Conservation (phyloP, 306 rosid genomes). For the Medicago truncatula region DNA sequence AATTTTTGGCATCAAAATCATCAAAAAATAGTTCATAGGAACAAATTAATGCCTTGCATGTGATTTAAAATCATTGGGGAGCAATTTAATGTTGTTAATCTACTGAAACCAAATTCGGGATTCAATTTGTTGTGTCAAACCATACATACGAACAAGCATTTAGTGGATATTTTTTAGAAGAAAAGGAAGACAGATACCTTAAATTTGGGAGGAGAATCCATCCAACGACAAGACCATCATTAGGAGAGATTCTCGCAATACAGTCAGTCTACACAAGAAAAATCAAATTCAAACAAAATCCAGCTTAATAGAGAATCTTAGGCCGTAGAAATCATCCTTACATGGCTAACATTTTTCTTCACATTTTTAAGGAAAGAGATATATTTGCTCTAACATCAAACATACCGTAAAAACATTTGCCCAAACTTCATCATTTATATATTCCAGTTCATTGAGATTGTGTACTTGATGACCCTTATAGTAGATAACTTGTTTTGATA, state of each 20-base stretch:
- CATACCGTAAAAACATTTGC: constrained; percentile 78
- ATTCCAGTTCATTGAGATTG: constrained; percentile 91
- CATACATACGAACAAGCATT: neutral
- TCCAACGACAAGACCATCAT: constrained; percentile 75
- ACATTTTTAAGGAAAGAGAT: constrained; percentile 19
- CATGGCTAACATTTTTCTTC: neutral
- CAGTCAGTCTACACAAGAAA: constrained; percentile 75
- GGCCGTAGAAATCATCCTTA: neutral
- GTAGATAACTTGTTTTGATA: constrained; percentile 58
- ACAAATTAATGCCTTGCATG: neutral
- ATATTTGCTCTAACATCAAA: constrained; percentile 14
- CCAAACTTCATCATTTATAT: constrained; percentile 86
- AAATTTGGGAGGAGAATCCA: constrained; percentile 85
- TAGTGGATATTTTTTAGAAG: constrained; percentile 9
- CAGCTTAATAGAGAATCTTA: constrained; percentile 26
- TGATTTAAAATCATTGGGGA: constrained; percentile 18
- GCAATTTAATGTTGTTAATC: constrained; percentile 21
- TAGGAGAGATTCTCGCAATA: constrained; percentile 75
- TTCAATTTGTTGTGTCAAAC: neutral
- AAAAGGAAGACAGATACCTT: constrained; percentile 54
- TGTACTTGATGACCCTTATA: constrained; percentile 73
- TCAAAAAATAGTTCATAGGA: neutral
- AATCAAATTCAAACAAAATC: constrained; percentile 30
- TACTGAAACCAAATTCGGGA: neutral
- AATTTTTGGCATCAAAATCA: constrained; percentile 26